Conservation (phyloP, 106 monocot genomes). For the Dendrobium nobile region DNA sequence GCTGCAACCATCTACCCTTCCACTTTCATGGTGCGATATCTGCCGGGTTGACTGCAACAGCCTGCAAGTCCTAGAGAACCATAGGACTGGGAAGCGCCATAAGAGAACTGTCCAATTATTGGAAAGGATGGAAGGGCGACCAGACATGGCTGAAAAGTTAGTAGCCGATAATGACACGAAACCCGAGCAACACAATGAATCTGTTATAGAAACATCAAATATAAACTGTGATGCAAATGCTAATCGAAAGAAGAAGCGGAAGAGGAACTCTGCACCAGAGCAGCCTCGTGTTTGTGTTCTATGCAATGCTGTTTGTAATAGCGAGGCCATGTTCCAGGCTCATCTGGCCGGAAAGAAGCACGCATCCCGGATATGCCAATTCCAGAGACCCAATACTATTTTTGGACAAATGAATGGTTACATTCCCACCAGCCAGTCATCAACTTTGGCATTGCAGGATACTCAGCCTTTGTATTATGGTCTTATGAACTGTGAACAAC, state of each 20-base stretch:
- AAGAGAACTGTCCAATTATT: not conserved
- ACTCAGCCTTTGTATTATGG: not conserved
- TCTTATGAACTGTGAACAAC: not conserved
- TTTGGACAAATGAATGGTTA: not conserved
- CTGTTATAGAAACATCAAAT: not conserved
- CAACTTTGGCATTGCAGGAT: not conserved
- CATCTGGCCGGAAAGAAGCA: conserved; percentile 4
- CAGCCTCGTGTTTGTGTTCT: not conserved
- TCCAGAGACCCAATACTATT: not conserved
- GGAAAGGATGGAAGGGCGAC: not conserved
- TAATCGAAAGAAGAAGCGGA: not conserved
- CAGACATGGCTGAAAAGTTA: not conserved
- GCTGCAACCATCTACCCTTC: not conserved
- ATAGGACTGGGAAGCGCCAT: conserved; percentile 1
- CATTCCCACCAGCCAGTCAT: not conserved
- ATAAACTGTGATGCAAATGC: not conserved
- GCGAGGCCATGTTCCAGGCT: not conserved
- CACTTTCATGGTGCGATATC: not conserved
- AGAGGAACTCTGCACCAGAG: not conserved
- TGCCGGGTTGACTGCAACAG: not conserved
- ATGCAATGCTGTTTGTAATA: not conserved
- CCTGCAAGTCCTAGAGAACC: not conserved
- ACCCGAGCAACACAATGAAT: not conserved
- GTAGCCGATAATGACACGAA: not conserved
- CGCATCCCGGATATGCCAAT: not conserved